Percentiles rank a stretch among this genome's conserved stretches.
Conservation (phyloP, 495 filamentous ascomycete genomes). For the Endocarpon pusillum region DNA sequence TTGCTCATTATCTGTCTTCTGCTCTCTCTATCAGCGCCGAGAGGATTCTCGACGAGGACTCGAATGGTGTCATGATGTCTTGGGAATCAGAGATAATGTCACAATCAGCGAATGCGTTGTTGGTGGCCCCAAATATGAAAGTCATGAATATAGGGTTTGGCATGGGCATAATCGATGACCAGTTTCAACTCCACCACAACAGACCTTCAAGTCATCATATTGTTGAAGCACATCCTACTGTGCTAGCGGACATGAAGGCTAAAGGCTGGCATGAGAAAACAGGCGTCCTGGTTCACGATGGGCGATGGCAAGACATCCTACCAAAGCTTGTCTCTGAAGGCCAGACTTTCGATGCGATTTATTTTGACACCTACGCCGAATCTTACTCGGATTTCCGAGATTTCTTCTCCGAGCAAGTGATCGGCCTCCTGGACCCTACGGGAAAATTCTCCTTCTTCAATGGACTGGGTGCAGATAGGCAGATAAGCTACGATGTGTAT, state of each 20-base stretch:
- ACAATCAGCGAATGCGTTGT: slow-evolving; percentile 46
- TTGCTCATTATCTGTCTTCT: slow-evolving; percentile 59
- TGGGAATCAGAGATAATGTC: slow-evolving; percentile 92
- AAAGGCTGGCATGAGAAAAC: slow-evolving; percentile 48
- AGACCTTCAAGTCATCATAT: slow-evolving; percentile 60
- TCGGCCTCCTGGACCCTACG: slow-evolving; percentile 41
- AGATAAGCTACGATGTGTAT: slow-evolving; percentile 92
- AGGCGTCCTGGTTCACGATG: slow-evolving; percentile 48
- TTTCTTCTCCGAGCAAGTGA: slow-evolving; percentile 80
- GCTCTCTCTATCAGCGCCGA: slow-evolving; percentile 55
- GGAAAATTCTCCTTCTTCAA: slow-evolving; percentile 90
- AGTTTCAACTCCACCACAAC: slow-evolving; percentile 45
- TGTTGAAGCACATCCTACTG: slow-evolving; percentile 77
- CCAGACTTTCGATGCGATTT: slow-evolving; percentile 73
- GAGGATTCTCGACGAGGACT: slow-evolving; percentile 59
- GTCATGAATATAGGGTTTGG: slow-evolving; percentile 89
- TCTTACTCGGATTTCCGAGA: slow-evolving; percentile 66
- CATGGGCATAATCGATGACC: slow-evolving; percentile 87
- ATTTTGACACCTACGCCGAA: slow-evolving; percentile 96
- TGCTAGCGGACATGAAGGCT: slow-evolving; percentile 49
- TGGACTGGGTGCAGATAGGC: slow-evolving; percentile 80
- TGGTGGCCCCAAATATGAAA: slow-evolving; percentile 40
- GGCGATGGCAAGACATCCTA: slow-evolving; percentile 73
- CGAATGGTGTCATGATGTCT: slow-evolving; percentile 93
- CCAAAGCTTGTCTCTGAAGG: slow-evolving; percentile 51